phyloP scores from a whole-genome alignment of 225 moss, liverwort and hornwort genomes.

The Bryoerythrophyllum caledonicum region DNA sequence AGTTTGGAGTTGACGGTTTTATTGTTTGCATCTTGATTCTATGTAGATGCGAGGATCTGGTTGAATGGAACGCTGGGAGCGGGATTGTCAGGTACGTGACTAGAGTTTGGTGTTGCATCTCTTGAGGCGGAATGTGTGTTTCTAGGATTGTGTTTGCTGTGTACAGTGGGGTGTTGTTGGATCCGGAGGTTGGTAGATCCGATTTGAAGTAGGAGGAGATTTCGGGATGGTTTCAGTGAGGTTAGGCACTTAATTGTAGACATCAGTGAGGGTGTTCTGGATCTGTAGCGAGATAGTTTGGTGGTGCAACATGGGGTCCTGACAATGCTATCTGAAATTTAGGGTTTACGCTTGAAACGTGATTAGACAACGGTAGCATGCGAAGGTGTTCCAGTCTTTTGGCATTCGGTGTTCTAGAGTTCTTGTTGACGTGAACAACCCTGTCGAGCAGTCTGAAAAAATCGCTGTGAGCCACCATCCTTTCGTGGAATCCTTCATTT shows the following conservation, averaged over 20 bases:
- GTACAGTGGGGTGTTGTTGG: neutral
- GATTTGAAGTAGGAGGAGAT: neutral
- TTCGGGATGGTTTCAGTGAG: neutral
- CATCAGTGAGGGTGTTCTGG: neutral
- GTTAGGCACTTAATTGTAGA: neutral
- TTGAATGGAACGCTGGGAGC: neutral
- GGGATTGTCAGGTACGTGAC: neutral
- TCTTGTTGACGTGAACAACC: slow-evolving; percentile 54
- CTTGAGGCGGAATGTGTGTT: neutral
- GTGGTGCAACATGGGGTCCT: neutral
- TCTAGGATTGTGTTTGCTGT: neutral
- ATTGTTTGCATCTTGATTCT: neutral
- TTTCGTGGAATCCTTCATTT: neutral
- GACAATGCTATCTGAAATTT: slow-evolving; percentile 10
- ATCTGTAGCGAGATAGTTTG: neutral
- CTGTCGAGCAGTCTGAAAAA: slow-evolving; percentile 45
- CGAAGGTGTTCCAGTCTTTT: slow-evolving; percentile 51
- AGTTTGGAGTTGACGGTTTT: neutral
- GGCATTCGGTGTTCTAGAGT: slow-evolving; percentile 58
- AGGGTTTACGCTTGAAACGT: slow-evolving; percentile 9
- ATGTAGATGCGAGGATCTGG: neutral
- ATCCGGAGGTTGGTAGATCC: neutral
- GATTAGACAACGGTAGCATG: slow-evolving; percentile 40
- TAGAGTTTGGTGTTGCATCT: neutral
- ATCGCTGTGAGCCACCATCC: slow-evolving; percentile 43